phyloP scores from a whole-genome alignment of 2,329 filamentous ascomycete species.

The Celoporthe dispersa region DNA sequence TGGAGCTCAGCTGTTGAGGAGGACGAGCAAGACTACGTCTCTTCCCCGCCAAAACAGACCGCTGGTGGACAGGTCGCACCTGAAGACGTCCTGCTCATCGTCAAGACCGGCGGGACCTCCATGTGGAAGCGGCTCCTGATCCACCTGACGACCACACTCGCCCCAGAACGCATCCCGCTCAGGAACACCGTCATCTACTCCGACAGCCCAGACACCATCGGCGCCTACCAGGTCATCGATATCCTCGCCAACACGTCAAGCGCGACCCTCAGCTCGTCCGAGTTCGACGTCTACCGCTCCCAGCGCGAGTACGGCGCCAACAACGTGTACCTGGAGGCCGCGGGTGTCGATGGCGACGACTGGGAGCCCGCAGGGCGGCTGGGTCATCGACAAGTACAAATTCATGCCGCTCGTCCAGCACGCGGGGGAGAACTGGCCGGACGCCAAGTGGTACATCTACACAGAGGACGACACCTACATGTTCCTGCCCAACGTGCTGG shows the following conservation, averaged over 20 bases:
- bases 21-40: not conserved
- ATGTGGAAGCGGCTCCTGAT: slow-evolving; percentile 37
- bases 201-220: slow-evolving; percentile 35
- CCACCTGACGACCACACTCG: slow-evolving; percentile 35
- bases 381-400: slow-evolving; percentile 28
- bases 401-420: slow-evolving; percentile 26
- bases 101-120: slow-evolving; percentile 36
- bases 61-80: not conserved
- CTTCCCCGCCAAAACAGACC: not conserved
- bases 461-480: slow-evolving; percentile 33
- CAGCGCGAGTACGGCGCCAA: slow-evolving; percentile 34
- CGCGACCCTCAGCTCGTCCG: slow-evolving; percentile 26
- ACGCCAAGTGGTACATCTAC: slow-evolving; percentile 33
- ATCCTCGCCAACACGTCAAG: slow-evolving; percentile 35
- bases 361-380: slow-evolving; percentile 23
- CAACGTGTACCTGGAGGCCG: slow-evolving; percentile 36
- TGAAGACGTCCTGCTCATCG: slow-evolving; percentile 30
- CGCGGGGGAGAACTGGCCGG: slow-evolving; percentile 22
- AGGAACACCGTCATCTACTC: slow-evolving; percentile 36
- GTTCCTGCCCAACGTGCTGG: slow-evolving; percentile 28
- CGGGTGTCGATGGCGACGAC: slow-evolving; percentile 17
- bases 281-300: slow-evolving; percentile 32
- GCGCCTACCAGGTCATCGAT: slow-evolving; percentile 34
- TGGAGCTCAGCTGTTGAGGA: not conserved
- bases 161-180: slow-evolving; percentile 33